Percentiles rank a stretch among this genome's conserved stretches.
Evolutionary conservation across 345 rosid genomes (phyloP).

Genomic region (Sisymbrium altissimum): DNA sequence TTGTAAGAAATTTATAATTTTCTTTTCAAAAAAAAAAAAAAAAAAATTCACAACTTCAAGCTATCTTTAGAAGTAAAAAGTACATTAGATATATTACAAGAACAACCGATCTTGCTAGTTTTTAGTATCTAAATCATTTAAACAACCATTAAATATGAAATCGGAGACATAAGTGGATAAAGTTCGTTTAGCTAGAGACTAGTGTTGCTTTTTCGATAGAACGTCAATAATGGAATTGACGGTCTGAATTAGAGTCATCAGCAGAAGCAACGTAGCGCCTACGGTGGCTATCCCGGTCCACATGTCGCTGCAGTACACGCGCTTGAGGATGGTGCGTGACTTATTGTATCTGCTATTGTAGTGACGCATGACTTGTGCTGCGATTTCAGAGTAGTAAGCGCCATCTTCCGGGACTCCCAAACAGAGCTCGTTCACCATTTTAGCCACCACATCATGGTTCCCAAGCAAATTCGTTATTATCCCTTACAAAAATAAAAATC

Average conservation of each 20-base stretch:
- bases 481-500: background rate
- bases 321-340: background rate
- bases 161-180: too few relatives aligned
- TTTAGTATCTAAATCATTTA: too few relatives aligned
- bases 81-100: too few relatives aligned
- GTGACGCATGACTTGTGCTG: background rate
- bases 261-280: background rate
- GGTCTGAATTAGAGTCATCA: background rate
- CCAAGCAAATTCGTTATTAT: constrained; percentile 13
- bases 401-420: background rate
- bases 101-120: too few relatives aligned
- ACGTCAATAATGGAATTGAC: background rate
- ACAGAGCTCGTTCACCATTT: constrained; percentile 20
- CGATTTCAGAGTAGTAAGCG: background rate
- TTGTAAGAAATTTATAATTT: too few relatives aligned
- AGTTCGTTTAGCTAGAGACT: too few relatives aligned
- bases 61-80: too few relatives aligned
- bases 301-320: constrained; percentile 14
- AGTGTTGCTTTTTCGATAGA: too few relatives aligned
- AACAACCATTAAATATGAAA: too few relatives aligned
- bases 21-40: too few relatives aligned
- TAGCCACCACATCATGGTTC: background rate
- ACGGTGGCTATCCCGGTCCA: background rate
- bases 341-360: background rate
- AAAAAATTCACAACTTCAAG: too few relatives aligned